Evolutionary conservation across 352 stramenopile species (phyloP), one percentile per base, ranked within the genome.

Genomic region (Globisporangium okanoganense): DNA sequence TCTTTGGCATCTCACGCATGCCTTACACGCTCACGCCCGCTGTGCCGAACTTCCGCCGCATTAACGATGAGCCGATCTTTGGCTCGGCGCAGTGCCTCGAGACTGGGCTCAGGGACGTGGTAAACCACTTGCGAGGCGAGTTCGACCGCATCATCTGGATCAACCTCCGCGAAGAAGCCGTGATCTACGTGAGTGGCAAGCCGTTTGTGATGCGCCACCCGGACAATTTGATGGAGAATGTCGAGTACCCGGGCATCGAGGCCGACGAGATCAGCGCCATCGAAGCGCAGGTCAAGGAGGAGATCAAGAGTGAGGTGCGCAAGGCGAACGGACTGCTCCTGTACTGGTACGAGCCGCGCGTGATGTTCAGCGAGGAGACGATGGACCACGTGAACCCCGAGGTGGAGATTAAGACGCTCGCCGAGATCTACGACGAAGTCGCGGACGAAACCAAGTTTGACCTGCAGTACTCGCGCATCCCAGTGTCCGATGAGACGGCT

Each of bases 81-180:
- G 87, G 88, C 8, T 84, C 79, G 10, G 84, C 88, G 1, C 84
- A 95, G 61, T 90, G 75, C 51, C 68, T 93, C 14, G 85, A 95
- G 59, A 66, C 76, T 38, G 86, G 86, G 2, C 88, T 95, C 29
- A 56, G 67, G 1, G 85, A 94, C 43, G 84, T 94, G 3, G 66
- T 92, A 18, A 47, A 73, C 16, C 63, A 88, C 58, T 71, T 92
- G 51, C 67, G 74, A 25, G 60, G 60, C 3, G 70, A 82, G 20
- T 88, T 85, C 35, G 82, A 86, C 38, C 81, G 78, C 25, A 83
- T 79, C 8, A 92, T 96, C 24, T 97, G 88, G 88, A 93, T 95
- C 65, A 97, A 97, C 50, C 66, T 97, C 50, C 84, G 90, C 4
- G 88, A 96, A 67, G 90, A 97, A 71, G 87, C 87, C n/a, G 78